phyloP scores from a whole-genome alignment of 306 rosid genomes.

The Neltuma alba region DNA sequence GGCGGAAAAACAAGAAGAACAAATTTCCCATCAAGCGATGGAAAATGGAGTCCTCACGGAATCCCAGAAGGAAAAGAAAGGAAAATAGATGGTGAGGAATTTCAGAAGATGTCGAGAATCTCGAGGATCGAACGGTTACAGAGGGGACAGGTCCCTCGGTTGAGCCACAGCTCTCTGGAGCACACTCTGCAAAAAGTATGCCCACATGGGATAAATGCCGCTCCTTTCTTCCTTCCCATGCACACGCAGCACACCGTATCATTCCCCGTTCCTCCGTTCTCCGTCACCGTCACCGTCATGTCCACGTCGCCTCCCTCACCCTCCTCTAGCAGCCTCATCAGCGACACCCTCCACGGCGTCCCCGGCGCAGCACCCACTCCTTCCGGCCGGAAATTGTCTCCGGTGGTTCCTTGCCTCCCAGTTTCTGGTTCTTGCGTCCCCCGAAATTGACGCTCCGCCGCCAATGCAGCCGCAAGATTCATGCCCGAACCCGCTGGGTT shows the following conservation, averaged over 20 bases:
- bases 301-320: conserved; percentile 49
- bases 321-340: conserved; percentile 84
- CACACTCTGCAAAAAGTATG: conserved; percentile 98
- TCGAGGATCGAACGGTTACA: conserved; percentile 91
- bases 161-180: conserved; percentile 93
- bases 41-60: not conserved
- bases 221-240: conserved; percentile 86
- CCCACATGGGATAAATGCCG: conserved; percentile 97
- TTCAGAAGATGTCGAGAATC: conserved; percentile 84
- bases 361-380: conserved; percentile 37
- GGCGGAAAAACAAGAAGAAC: not conserved
- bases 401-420: not conserved
- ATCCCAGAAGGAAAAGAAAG: not conserved
- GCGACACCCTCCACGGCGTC: conserved; percentile 79
- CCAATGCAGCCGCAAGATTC: conserved; percentile 94
- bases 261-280: conserved; percentile 40
- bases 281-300: conserved; percentile 17
- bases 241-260: conserved; percentile 96
- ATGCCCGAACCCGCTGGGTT: conserved; percentile 52
- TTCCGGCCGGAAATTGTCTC: not conserved
- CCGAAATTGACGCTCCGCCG: conserved; percentile 79
- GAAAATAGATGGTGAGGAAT: not conserved
- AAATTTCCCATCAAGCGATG: not conserved
- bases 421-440: conserved; percentile 43
- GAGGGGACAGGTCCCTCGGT: conserved; percentile 92